Base-by-base conservation (phyloP, 345 rosid species). In the Microcos paniculata region DNA sequence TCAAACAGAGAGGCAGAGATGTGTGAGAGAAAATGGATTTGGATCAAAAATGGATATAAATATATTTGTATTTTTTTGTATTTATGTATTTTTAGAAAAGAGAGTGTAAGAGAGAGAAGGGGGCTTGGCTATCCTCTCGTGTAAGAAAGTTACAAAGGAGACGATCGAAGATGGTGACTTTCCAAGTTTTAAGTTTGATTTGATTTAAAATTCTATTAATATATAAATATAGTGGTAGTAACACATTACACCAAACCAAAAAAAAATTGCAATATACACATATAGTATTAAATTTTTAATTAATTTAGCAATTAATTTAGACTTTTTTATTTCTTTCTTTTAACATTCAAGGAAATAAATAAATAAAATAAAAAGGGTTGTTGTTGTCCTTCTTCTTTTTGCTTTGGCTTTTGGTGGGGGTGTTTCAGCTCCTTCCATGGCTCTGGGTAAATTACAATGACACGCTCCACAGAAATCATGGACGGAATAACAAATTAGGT, bases 81-180 rank as follows among this genome's bases (percentile, higher is more conserved):
- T 42, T 43, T 13, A 49, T 42, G 40, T 23, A 72, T 49, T 38
- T 40, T 72, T 38, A 59, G 76, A 46, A 61, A 56, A 59, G 76
- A 28, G 69, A 31, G 42, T 64, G 67, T 56, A 45, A 75, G 38
- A 73, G 62, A 40, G 66, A 48, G 35, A 35, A 38, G 42, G 65
- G 43, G 72, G 33, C 11, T 71, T 58, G 77, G 77, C 81, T 81
- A 71, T 74, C 83, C 78, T 76, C 79, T 77, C 78, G 66, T 81
- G 84, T 76, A 79, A 83, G 78, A 85, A 77, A 76, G 79, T 69
- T 62, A 74, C 67, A 42, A 75, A 21, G 48, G 14, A 19, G 76
- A 24, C 6, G 74, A 73, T 63, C 0, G 70, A 75, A 74, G 82
- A 79, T 58, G 83, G 80, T 62, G 82, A 83, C 81, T 77, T 81